Conservation (phyloP, 495 filamentous ascomycete genomes). For the Cudoniella acicularis region DNA sequence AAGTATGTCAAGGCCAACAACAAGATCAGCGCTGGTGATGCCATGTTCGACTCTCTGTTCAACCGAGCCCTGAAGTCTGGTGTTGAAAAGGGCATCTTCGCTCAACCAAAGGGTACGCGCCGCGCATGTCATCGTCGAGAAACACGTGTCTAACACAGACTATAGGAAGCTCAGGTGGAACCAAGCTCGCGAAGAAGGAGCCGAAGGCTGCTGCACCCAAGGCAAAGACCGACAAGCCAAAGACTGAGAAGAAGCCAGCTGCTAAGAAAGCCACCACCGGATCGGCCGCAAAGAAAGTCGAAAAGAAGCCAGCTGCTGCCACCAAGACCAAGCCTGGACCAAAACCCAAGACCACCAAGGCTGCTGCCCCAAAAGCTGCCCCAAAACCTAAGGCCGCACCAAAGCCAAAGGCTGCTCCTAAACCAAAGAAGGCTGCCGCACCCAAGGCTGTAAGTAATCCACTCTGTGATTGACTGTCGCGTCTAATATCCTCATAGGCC, state of each 20-base stretch:
- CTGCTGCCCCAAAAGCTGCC: constrained; percentile 29
- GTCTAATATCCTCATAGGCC: constrained; percentile 34
- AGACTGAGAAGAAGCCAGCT: constrained; percentile 45
- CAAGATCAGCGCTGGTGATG: constrained; percentile 67
- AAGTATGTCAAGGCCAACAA: constrained; percentile 98
- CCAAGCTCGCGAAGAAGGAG: constrained; percentile 93
- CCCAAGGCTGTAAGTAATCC: constrained; percentile 18
- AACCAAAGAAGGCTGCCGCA: constrained; percentile 16
- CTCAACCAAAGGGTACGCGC: constrained; percentile 88
- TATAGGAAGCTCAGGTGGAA: constrained; percentile 77
- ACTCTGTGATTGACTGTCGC: not conserved
- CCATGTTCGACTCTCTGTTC: constrained; percentile 84
- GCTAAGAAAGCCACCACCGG: constrained; percentile 55
- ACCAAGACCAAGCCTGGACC: constrained; percentile 49
- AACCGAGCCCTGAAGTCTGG: constrained; percentile 88
- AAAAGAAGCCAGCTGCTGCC: constrained; percentile 41
- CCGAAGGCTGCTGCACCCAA: constrained; percentile 35
- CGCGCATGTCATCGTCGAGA: constrained; percentile 9
- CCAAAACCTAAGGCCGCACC: constrained; percentile 27
- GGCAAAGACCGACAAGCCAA: constrained; percentile 39
- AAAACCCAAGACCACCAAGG: no score
- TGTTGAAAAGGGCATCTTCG: constrained; percentile 85
- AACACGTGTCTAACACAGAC: not conserved
- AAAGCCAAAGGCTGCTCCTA: constrained; percentile 20
- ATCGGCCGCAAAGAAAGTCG: constrained; percentile 22